Evolutionary conservation across 257 asterid genomes (phyloP).

Genomic region (Schizonepeta tenuifolia): DNA sequence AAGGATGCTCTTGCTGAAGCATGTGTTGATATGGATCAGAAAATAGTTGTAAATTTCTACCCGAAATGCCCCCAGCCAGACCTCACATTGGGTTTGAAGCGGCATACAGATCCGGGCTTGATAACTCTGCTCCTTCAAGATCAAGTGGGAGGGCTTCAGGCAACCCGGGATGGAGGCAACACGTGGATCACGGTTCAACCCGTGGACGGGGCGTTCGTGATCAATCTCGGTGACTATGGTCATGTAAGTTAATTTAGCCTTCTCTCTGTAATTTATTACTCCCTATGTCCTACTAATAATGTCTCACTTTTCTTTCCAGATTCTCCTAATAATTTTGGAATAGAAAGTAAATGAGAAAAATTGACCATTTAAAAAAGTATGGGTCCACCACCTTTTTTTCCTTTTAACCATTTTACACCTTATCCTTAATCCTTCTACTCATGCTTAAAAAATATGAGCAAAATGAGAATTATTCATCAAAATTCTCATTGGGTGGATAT

Average conservation of each 20-base stretch:
- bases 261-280: background rate
- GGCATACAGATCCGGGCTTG: constrained; percentile 95
- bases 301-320: no score
- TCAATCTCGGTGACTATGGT: constrained; percentile 90
- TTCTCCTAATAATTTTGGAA: no score
- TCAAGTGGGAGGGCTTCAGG: constrained; percentile 92
- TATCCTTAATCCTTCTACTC: no score
- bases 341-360: no score
- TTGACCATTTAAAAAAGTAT: no score
- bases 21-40: constrained; percentile 87
- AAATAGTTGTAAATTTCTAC: constrained; percentile 82
- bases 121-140: constrained; percentile 86
- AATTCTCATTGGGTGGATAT: no score
- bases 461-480: no score
- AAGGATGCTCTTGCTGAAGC: constrained; percentile 72
- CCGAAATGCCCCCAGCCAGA: constrained; percentile 93
- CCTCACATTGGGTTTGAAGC: constrained; percentile 74
- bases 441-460: no score
- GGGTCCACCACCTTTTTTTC: no score
- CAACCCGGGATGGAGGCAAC: constrained; percentile 81
- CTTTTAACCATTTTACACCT: no score
- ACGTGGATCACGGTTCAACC: constrained; percentile 96
- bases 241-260: constrained; percentile 57
- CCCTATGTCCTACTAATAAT: no score
- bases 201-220: constrained; percentile 80